A percentile compares a stretch with the other conserved stretches of the same genome.
phyloP scores from a whole-genome alignment of 495 filamentous ascomycete species.

The Rusavskia elegans region DNA sequence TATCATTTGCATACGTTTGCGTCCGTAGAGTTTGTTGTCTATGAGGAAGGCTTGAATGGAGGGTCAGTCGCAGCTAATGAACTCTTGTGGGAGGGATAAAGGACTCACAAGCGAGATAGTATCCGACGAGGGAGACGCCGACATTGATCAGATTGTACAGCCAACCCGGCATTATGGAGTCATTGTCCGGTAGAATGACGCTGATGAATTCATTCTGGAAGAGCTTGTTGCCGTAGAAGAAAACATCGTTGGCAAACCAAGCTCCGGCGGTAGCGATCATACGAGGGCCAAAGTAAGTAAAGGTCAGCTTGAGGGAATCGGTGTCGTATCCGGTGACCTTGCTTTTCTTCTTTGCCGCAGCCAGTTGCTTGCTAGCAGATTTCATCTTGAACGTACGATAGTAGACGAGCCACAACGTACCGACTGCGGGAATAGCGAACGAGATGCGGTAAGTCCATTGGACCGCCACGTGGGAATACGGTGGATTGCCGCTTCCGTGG shows the following conservation, averaged over 20 bases:
- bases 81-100: not conserved
- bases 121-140: slow-evolving; percentile 64
- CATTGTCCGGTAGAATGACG: slow-evolving; percentile 44
- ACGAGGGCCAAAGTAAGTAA: slow-evolving; percentile 66
- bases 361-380: slow-evolving; percentile 53
- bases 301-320: slow-evolving; percentile 57
- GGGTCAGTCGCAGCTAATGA: not conserved
- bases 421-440: slow-evolving; percentile 71
- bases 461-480: slow-evolving; percentile 51
- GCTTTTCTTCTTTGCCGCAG: slow-evolving; percentile 63
- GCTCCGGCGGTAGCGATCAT: slow-evolving; percentile 67
- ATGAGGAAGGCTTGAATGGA: slow-evolving; percentile 45
- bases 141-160: slow-evolving; percentile 82
- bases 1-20: slow-evolving; percentile 82
- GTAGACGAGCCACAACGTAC: slow-evolving; percentile 84
- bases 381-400: slow-evolving; percentile 85
- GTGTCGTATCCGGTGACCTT: slow-evolving; percentile 78
- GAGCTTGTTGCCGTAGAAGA: slow-evolving; percentile 97
- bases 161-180: slow-evolving; percentile 67
- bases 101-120: slow-evolving; percentile 51
- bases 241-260: slow-evolving; percentile 88
- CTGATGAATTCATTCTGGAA: slow-evolving; percentile 79
- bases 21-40: slow-evolving; percentile 83
- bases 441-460: slow-evolving; percentile 80
- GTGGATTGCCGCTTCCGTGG: slow-evolving; percentile 50